Base-by-base conservation (phyloP, 495 filamentous ascomycete species). In the Penicillium pulvis region DNA sequence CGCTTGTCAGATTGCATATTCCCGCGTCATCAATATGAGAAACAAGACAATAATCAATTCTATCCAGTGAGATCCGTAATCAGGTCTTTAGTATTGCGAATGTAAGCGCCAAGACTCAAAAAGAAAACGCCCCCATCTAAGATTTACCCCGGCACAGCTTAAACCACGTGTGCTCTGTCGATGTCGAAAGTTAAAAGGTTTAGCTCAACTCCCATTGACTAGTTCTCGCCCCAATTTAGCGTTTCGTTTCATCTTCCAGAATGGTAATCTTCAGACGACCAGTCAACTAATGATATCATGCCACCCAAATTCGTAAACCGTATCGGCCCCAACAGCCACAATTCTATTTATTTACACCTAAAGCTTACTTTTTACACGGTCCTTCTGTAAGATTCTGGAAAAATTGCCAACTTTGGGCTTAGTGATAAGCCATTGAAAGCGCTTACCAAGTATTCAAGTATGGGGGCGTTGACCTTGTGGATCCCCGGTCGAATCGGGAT, bases 1-100 rank as follows among this genome's bases (percentile, higher is more conserved):
- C 35, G 56, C 43, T 53, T 66, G 28, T 60, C 63, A 11, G 51
- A 8, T 30, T 30, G 51, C 51, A 59, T 56, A 19, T 31, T 46
- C 17, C 30, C 19, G 7, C 35, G 16, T 16, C 20, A 41, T 20
- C 14, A 24, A 43, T 3, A 11, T 14, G 19, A 26, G 23, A 6
- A 19, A 41, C n/a, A 47, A 43, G 11, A 54, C 17, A 30, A 23
- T 23, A 23, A 23, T 23, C 20, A 23, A 23, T 42, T 14, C 17
- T 6, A 28, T 30, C n/a, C 23, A 42, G 33, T 26, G 23, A 53
- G 20, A 24, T 41, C 23, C 36, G 51, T 44, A 7, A 26, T 19
- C 19, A 36, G 39, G 12, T 30, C 48, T 53, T 59, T 53, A 54
- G 57, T 51, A 30, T 48, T 59, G 30, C 6, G 50, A 51, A 17